Evolutionary conservation across 1,284 basidiomycete species (phyloP), one percentile per base, ranked within the genome.

Genomic region (Heterobasidion parviporum): DNA sequence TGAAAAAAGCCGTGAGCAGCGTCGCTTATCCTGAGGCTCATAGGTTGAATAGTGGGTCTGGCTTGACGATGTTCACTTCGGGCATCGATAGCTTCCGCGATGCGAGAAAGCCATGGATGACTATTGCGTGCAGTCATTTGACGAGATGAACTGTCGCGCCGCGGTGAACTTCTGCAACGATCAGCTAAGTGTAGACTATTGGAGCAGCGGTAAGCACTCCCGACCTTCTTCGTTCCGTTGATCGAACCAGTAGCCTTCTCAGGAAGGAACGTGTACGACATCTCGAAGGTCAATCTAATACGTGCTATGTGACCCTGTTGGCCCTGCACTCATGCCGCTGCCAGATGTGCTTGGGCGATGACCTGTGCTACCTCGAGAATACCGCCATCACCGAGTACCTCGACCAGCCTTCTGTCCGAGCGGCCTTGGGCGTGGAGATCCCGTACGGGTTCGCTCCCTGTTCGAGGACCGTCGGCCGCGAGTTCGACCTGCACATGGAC

Each of bases 231-330:
- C 26, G 9, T 3, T 44, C 15, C 34, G 34, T 35, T 15, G 12
- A 26, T 26, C 16, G 43, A 15, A 41, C 36, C 9, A 12, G 14
- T 26, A 38, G 46, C 26, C 15, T 35, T 10, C 52, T 8, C 45
- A 84, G 82, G 80, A 2, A 70, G 78, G 49, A 86, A 85, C 62
- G 74, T 79, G 8, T 91, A 90, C 66, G 88, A 91, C 64, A 79
- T 90, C 52, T 85, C 84, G 43, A 87, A 85, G 77, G 80, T 74
- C 58, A 51, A 64, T 55, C 16, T 58, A 12, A 33, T 44, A 46
- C 8, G 9, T n/a, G 38, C 44, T 16, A 52, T 52, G n/a, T 41
- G 34, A 15, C 38, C 14, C 49, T 9, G 18, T 41, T 15, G 8
- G 8, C 8, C 8, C 49, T 16, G n/a, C n/a, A 16, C 20, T 12